phyloP scores from a whole-genome alignment of 495 filamentous ascomycete species.

The Oleoguttula mirabilis region DNA sequence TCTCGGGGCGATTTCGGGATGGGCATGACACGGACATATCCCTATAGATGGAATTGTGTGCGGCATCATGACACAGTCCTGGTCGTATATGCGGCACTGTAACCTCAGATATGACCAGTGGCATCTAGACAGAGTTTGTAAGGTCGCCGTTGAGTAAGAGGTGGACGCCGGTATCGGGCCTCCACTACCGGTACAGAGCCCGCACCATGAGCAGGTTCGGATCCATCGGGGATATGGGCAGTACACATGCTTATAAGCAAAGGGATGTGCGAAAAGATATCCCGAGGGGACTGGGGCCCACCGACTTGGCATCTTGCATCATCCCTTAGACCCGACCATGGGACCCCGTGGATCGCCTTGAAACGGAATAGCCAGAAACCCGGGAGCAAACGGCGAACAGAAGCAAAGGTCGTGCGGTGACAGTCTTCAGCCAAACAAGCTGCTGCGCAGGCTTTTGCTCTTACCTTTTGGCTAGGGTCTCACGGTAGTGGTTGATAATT shows the following conservation, averaged over 20 bases:
- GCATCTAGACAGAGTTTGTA: neutral
- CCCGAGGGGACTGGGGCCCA: too few relatives aligned
- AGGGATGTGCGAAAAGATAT: neutral
- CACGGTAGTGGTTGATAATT: slow-evolving; percentile 34
- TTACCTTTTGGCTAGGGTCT: slow-evolving; percentile 34
- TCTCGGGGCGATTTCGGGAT: neutral
- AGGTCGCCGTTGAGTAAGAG: too few relatives aligned
- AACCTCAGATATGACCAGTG: neutral
- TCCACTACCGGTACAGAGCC: neutral
- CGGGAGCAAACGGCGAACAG: slow-evolving; percentile 17
- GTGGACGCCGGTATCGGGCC: too few relatives aligned
- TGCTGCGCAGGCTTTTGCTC: slow-evolving; percentile 33
- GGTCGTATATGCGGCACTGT: neutral
- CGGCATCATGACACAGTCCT: neutral
- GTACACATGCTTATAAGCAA: neutral
- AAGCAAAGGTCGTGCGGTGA: slow-evolving; percentile 34
- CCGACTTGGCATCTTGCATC: too few relatives aligned
- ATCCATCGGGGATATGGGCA: neutral
- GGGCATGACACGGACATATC: neutral
- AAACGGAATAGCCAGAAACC: too few relatives aligned
- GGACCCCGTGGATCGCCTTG: too few relatives aligned
- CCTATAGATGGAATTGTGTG: neutral
- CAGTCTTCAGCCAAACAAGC: slow-evolving; percentile 31
- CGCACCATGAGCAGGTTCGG: neutral
- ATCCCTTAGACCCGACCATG: too few relatives aligned